Evolutionary conservation across 495 filamentous ascomycete genomes (phyloP), one percentile per base, ranked within the genome.

Genomic region (Penicillium alfredii): DNA sequence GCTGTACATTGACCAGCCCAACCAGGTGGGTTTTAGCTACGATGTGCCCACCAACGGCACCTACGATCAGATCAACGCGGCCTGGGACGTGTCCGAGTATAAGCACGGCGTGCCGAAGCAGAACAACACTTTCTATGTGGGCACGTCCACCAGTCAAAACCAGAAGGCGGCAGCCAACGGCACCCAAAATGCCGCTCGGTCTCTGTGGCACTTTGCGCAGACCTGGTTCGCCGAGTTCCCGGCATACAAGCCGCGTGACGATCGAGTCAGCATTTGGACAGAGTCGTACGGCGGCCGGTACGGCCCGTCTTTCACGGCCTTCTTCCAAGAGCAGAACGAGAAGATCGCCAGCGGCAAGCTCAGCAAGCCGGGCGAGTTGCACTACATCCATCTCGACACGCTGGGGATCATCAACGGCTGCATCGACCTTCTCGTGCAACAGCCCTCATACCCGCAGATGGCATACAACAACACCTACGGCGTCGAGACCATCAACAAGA

Each of bases 381-480:
- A 61, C 35, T 55, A 55, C 17, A 72, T 74, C 19, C 60, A 72
- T 29, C 50, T 74, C 7, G 68, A 73, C 33, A 73, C 71, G 0
- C 40, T 74, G 8, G 58, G 66, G 0, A 68, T 74, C 24, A 64
- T 86, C 31, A 88, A 90, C 53, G 85, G 82, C 23, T 88, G 86
- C 43, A 68, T 90, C 31, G 86, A 93, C 56, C 71, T 78, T 31
- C 51, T 78, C n/a, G 70, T 79, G 6, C 83, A 90, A 61, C 71
- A 64, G 8, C 73, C 77, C 1, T 74, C 63, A 30, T 90, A 88
- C 47, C 74, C 81, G 2, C 54, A 69, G 10, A 80, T 86, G 56
- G 80, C 81, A 9, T 69, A 77, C 30, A 78, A 80, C 58, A 94
- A 92, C 49, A 82, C 83, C 3, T 93, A 88, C 47, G 78, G 77